Conservation (phyloP, 2,329 filamentous ascomycete species). For the Fusarium haematococcum region DNA sequence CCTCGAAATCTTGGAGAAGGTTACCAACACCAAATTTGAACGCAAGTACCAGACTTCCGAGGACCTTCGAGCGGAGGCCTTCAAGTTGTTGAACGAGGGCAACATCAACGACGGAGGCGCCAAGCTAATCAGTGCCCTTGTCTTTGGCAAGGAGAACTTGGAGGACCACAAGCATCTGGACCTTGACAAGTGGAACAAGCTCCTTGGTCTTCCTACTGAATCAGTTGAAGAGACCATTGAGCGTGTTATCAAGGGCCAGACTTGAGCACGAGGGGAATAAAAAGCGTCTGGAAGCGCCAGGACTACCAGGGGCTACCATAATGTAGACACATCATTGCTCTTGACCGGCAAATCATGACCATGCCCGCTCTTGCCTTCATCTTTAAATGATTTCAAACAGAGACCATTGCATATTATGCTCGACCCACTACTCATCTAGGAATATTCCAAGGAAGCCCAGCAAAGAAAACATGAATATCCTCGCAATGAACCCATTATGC, state of each 20-base stretch:
- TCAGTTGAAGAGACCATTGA: background rate
- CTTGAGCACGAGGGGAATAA: background rate
- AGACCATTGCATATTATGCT: too few species aligned
- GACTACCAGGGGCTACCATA: too few species aligned
- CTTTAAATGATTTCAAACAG: too few species aligned
- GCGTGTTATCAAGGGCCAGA: background rate
- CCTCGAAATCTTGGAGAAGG: background rate
- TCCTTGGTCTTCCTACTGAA: background rate
- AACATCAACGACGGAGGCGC: background rate
- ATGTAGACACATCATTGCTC: too few species aligned
- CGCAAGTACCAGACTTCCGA: background rate
- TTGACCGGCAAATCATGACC: too few species aligned
- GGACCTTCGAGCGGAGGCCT: background rate
- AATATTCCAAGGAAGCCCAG: too few species aligned
- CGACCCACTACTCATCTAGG: too few species aligned
- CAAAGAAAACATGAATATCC: too few species aligned
- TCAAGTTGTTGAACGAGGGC: background rate
- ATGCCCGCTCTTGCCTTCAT: too few species aligned
- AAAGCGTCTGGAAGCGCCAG: too few species aligned
- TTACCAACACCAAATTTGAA: background rate
- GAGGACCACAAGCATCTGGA: background rate
- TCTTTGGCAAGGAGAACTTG: background rate
- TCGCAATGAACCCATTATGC: too few species aligned
- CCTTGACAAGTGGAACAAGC: background rate
- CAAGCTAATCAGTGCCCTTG: background rate